Evolutionary conservation across 2,329 filamentous ascomycete genomes (phyloP), one percentile per base, ranked within the genome.

Genomic region (Cordyceps fumosorosea): DNA sequence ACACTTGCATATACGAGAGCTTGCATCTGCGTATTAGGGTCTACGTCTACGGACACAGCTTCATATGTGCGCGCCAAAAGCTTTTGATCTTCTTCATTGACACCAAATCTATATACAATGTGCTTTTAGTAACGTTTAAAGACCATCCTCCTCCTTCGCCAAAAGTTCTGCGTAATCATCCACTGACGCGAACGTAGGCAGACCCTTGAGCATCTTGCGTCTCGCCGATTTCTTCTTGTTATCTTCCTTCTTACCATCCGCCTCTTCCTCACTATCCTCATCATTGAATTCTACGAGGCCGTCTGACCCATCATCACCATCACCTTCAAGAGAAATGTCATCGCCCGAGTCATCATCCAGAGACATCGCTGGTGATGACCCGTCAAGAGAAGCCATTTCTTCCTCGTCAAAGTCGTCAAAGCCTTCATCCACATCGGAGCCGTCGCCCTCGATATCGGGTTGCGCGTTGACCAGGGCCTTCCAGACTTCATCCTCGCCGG

Each of bases 121-220:
- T 57, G 54, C 37, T 55, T 42, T 40, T 48, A 8, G 22, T n/a
- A n/a, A n/a, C 34, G 18, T 63, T 52, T 71, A 74, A 64, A 72
- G 67, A 62, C 76, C 76, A 20, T 86, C 86, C 65, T 87, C 86
- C 57, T 95, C 90, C 66, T 85, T 83, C 4, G 81, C 90, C 73
- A 96, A 76, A 77, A 96, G 82, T 69, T 89, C 89, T 18, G 92
- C 93, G 75, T 98, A 99, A 73, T 98, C 95, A 60, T 98, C 95
- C 37, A 84, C 89, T 37, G 91, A 96, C 22, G 96, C 95, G 78
- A 99, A 99, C 42, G 87, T 96, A 7, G 95, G 95, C 68, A 99
- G 79, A 66, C 86, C 86, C 83, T 92, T 96, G 74, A 98, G 81
- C 78, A 91, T 91, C 82, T 88, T 91, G 78, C 84, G 88, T 78